phyloP scores from a whole-genome alignment of 2,329 filamentous ascomycete genomes.

The Septoria petroselini region DNA sequence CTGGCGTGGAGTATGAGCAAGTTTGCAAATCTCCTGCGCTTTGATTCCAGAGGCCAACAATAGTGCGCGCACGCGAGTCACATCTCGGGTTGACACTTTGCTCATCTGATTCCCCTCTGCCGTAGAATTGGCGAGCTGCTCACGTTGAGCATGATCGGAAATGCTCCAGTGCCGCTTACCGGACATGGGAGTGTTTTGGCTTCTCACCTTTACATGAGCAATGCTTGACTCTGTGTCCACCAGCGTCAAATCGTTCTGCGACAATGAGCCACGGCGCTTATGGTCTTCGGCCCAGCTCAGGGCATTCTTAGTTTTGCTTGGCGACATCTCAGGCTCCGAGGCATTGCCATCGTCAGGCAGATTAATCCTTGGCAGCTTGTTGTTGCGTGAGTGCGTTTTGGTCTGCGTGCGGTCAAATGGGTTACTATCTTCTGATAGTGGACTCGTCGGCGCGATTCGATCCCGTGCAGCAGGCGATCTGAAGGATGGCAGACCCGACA shows the following conservation, averaged over 20 bases:
- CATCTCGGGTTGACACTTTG: constrained; percentile 64
- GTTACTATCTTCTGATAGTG: constrained; percentile 33
- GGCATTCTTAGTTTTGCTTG: constrained; percentile 8
- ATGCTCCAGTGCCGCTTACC: constrained; percentile 57
- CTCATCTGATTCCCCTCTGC: constrained; percentile 37
- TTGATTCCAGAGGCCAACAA: constrained; percentile 86
- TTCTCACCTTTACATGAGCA: constrained; percentile 8
- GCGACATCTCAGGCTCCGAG: constrained; percentile 21
- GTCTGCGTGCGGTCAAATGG: constrained; percentile 45
- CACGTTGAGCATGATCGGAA: constrained; percentile 43
- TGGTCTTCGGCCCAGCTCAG: constrained; percentile 22
- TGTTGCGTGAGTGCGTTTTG: constrained; percentile 41
- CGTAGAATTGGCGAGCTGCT: constrained; percentile 33
- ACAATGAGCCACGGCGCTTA: constrained; percentile 29
- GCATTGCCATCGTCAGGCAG: constrained; percentile 41
- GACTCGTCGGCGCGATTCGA: constrained; percentile 17
- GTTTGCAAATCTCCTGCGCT: constrained; percentile 72
- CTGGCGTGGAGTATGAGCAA: constrained; percentile 52
- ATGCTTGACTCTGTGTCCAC: constrained; percentile 12
- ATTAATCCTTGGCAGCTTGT: constrained; percentile 53
- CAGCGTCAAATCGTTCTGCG: constrained; percentile 37
- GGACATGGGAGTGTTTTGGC: constrained; percentile 9
- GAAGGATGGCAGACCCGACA: constrained; percentile 51
- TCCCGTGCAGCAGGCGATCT: constrained; percentile 45
- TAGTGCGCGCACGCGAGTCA: constrained; percentile 72